Percentiles rank a stretch among this genome's conserved stretches.
Conservation (phyloP, 2,329 filamentous ascomycete species). For the Cercospora canescens region DNA sequence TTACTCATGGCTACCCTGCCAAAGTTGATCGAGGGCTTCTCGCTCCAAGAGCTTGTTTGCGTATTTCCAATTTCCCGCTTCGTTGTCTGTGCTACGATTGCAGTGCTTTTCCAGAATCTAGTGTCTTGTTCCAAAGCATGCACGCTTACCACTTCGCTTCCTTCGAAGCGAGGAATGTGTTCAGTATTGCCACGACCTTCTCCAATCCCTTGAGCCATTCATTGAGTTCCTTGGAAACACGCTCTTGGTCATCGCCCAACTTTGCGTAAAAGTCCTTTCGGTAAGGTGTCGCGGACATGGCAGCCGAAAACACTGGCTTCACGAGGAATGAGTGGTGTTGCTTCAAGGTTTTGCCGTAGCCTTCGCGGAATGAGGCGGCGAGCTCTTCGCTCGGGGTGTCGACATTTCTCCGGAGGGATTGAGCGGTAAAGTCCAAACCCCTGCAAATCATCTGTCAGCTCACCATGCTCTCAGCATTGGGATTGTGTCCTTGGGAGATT, state of each 20-base stretch:
- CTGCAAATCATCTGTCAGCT: constrained; percentile 47
- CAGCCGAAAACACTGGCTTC: constrained; percentile 88
- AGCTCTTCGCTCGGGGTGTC: constrained; percentile 71
- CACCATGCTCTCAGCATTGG: neutral
- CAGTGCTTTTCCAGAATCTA: neutral
- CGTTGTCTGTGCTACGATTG: neutral
- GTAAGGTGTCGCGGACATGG: constrained; percentile 92
- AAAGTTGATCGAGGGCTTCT: neutral
- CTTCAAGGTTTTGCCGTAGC: constrained; percentile 86
- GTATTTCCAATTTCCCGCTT: neutral
- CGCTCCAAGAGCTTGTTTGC: neutral
- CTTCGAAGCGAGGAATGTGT: constrained; percentile 59
- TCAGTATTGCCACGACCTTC: constrained; percentile 75
- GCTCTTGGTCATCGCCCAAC: constrained; percentile 66
- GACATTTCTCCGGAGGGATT: constrained; percentile 77
- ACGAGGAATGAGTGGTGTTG: constrained; percentile 85
- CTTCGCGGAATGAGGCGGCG: constrained; percentile 77
- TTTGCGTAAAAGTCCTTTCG: constrained; percentile 90
- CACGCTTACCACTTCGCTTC: constrained; percentile 43
- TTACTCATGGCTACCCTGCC: neutral
- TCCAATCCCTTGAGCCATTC: constrained; percentile 77
- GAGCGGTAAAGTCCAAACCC: constrained; percentile 89
- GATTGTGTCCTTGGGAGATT: neutral
- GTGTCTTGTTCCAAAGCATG: neutral
- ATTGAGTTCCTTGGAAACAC: constrained; percentile 65